phyloP scores from a whole-genome alignment of 2,329 filamentous ascomycete genomes.

The Botrytis pseudocinerea region DNA sequence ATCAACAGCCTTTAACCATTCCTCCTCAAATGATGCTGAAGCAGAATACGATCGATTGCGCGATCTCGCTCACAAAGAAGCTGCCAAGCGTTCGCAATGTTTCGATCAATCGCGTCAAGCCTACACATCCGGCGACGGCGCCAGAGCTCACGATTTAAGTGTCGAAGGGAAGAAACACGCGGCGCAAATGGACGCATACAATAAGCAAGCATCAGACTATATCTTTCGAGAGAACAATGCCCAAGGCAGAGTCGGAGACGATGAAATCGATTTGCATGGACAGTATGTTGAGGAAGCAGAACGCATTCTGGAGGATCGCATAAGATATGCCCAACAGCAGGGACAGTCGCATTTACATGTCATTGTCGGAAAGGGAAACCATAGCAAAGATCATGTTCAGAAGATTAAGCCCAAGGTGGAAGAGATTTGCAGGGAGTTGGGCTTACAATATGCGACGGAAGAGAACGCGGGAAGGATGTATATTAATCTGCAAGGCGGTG shows the following conservation, averaged over 20 bases:
- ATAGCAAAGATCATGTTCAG: slow-evolving; percentile 77
- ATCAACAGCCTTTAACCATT: slow-evolving; percentile 72
- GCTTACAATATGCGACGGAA: slow-evolving; percentile 83
- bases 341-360: slow-evolving; percentile 95
- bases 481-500: slow-evolving; percentile 77
- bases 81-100: slow-evolving; percentile 72
- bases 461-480: slow-evolving; percentile 85
- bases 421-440: slow-evolving; percentile 82
- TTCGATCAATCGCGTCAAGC: slow-evolving; percentile 75
- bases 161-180: slow-evolving; percentile 85
- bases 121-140: slow-evolving; percentile 81
- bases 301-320: slow-evolving; percentile 82
- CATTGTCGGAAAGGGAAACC: slow-evolving; percentile 94
- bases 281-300: slow-evolving; percentile 95
- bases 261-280: slow-evolving; percentile 89
- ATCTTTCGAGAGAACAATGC: slow-evolving; percentile 97
- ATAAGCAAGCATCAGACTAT: slow-evolving; percentile 85
- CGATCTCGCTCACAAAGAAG: slow-evolving; percentile 78
- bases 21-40: slow-evolving; percentile 66
- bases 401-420: slow-evolving; percentile 95
- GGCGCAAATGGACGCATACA: slow-evolving; percentile 81
- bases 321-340: slow-evolving; percentile 83
- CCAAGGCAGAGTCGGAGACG: slow-evolving; percentile 67
- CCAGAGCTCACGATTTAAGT: slow-evolving; percentile 73
- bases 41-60: slow-evolving; percentile 91